Percentiles rank a stretch among this genome's conserved stretches.
Conservation (phyloP, 495 filamentous ascomycete species). For the Aspergillus avenaceus region DNA sequence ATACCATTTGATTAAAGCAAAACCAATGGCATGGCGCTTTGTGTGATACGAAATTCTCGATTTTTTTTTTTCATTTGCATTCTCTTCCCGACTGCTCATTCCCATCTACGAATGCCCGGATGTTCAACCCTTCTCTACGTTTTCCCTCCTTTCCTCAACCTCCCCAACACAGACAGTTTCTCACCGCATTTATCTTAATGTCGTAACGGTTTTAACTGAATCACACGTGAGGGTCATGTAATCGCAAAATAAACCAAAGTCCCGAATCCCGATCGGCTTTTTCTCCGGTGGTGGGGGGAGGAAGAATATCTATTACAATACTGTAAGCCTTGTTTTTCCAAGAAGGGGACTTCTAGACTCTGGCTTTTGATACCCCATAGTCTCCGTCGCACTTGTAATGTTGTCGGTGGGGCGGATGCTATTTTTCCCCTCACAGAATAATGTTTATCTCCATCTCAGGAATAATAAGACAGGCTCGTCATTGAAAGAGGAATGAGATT, state of each 20-base stretch:
- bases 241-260: not conserved
- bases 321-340: too few relatives aligned
- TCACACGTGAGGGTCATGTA: not conserved
- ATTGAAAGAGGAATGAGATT: too few relatives aligned
- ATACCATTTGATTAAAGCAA: conserved; percentile 19
- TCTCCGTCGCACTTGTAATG: too few relatives aligned
- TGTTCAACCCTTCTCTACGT: conserved; percentile 7
- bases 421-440: too few relatives aligned
- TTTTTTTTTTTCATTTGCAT: conserved; percentile 7
- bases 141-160: conserved; percentile 15
- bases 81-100: not conserved
- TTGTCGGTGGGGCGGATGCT: too few relatives aligned
- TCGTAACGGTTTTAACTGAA: conserved; percentile 5
- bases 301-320: too few relatives aligned
- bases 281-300: too few relatives aligned
- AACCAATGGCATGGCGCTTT: conserved; percentile 30
- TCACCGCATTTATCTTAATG: conserved; percentile 15
- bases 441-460: too few relatives aligned
- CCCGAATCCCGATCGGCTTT: too few relatives aligned
- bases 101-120: not conserved
- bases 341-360: too few relatives aligned
- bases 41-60: conserved; percentile 21
- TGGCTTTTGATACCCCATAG: too few relatives aligned
- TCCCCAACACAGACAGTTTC: conserved; percentile 12
- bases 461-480: too few relatives aligned